These are phyloP conservation scores for Puccinia horiana DNA, from an alignment of 1,284 basidiomycete genomes.

Conservation along the genomic window DNA sequence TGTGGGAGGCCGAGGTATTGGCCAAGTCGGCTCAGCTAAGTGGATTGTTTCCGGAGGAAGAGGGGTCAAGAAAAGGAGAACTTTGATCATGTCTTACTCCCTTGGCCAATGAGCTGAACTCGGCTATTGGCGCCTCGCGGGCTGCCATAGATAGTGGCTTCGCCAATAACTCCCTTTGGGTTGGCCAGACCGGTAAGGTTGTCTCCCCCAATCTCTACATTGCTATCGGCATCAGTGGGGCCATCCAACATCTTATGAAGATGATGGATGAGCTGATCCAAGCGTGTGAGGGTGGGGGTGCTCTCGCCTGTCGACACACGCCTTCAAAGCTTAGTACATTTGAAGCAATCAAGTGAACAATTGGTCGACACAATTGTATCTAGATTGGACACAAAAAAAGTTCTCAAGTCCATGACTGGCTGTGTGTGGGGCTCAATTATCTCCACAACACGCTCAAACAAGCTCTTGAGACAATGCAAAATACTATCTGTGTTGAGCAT, in stretches of 20 bases:
- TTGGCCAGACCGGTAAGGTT: constrained; percentile 95
- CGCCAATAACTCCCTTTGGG: constrained; percentile 95
- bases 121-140: constrained; percentile 93
- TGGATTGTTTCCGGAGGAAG: constrained; percentile 93
- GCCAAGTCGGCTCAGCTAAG: constrained; percentile 82
- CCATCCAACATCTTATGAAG: constrained; percentile 97
- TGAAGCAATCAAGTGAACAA: too few species aligned
- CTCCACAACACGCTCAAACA: too few species aligned
- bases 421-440: too few species aligned
- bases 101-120: constrained; percentile 86
- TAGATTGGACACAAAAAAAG: too few species aligned
- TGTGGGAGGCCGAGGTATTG: constrained; percentile 67
- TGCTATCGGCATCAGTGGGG: constrained; percentile 94
- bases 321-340: too few species aligned
- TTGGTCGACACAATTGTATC: too few species aligned
- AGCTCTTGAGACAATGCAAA: too few species aligned
- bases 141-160: constrained; percentile 98
- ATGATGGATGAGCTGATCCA: too few species aligned
- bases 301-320: too few species aligned
- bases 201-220: constrained; percentile 85
- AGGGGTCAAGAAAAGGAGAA: constrained; percentile 93
- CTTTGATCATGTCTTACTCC: constrained; percentile 87
- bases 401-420: too few species aligned
- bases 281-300: too few species aligned
- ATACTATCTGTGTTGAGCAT: too few species aligned